phyloP scores from a whole-genome alignment of 1,284 basidiomycete species.

The Marasmius oreades region DNA sequence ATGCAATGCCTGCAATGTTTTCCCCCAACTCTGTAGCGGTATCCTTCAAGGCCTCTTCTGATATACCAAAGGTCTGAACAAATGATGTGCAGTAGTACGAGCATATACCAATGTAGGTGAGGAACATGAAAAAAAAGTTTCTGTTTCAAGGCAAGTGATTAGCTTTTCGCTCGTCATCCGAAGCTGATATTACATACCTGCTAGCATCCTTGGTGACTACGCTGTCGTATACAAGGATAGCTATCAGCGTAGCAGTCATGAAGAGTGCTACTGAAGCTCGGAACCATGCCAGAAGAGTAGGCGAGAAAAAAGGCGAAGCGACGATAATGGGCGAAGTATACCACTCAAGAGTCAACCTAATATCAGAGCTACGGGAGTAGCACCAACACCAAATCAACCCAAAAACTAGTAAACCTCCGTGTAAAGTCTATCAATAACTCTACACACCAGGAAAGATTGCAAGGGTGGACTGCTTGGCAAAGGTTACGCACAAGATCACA shows the following conservation, averaged over 20 bases:
- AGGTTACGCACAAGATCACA: too few relatives aligned
- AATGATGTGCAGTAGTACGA: slow-evolving; percentile 61
- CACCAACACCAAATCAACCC: too few relatives aligned
- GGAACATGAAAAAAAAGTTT: slow-evolving; percentile 60
- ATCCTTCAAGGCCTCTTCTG: slow-evolving; percentile 27
- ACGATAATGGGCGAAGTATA: too few relatives aligned
- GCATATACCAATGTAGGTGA: slow-evolving; percentile 59
- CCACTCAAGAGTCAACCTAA: too few relatives aligned
- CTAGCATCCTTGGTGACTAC: slow-evolving; percentile 25
- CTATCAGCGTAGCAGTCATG: slow-evolving; percentile 42
- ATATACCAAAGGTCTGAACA: slow-evolving; percentile 52
- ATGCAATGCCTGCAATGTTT: slow-evolving; percentile 53
- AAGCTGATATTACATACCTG: slow-evolving; percentile 20
- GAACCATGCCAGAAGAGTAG: slow-evolving; percentile 40
- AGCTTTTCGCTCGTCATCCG: background rate
- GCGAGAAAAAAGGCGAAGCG: slow-evolving; percentile 55
- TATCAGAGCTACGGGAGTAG: too few relatives aligned
- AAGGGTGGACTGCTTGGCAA: too few relatives aligned
- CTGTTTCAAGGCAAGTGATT: slow-evolving; percentile 27
- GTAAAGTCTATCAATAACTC: too few relatives aligned
- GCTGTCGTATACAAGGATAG: slow-evolving; percentile 38
- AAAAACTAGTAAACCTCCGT: too few relatives aligned
- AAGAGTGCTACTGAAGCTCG: slow-evolving; percentile 53
- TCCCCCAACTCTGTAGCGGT: slow-evolving; percentile 61
- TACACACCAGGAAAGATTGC: too few relatives aligned